Conservation (phyloP, 148 eudicot species). For the Chenopodium quinoa region DNA sequence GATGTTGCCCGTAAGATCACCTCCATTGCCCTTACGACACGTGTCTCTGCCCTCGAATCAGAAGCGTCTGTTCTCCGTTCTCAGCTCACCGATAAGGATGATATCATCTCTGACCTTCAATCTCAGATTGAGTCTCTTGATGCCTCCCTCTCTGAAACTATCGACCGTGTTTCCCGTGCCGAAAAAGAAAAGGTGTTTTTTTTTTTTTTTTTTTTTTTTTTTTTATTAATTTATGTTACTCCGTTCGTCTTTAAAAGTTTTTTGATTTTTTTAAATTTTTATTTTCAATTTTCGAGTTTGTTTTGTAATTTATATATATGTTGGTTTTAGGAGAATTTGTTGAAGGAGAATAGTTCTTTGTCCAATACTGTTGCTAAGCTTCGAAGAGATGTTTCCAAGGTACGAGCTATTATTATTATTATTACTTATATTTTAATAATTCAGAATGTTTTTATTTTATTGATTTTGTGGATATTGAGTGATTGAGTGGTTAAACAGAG, state of each 20-base stretch:
- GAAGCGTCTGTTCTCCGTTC: conserved; percentile 53
- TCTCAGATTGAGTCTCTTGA: conserved; percentile 63
- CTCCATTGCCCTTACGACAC: conserved; percentile 91
- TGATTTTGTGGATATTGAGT: not conserved
- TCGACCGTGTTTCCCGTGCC: conserved; percentile 46
- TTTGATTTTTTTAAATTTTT: too few species aligned
- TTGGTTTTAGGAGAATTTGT: conserved; percentile 52
- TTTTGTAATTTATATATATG: too few species aligned
- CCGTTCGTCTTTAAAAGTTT: too few species aligned
- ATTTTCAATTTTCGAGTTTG: too few species aligned
- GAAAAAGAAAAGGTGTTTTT: conserved; percentile 53
- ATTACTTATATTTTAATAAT: not conserved
- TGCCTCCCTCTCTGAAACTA: conserved; percentile 46
- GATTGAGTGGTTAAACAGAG: not conserved
- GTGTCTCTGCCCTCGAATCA: conserved; percentile 77
- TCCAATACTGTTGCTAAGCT: conserved; percentile 80
- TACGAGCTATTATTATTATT: conserved; percentile 11
- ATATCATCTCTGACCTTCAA: conserved; percentile 49
- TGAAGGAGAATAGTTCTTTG: conserved; percentile 62
- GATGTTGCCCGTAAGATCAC: conserved; percentile 96
- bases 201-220: too few species aligned
- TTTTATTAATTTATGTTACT: too few species aligned
- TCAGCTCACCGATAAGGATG: conserved; percentile 53
- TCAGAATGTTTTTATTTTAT: not conserved
- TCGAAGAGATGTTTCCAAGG: conserved; percentile 86